A percentile compares a stretch with the other conserved stretches of the same genome.
phyloP scores from a whole-genome alignment of 306 rosid species.

The Castanea crenata region DNA sequence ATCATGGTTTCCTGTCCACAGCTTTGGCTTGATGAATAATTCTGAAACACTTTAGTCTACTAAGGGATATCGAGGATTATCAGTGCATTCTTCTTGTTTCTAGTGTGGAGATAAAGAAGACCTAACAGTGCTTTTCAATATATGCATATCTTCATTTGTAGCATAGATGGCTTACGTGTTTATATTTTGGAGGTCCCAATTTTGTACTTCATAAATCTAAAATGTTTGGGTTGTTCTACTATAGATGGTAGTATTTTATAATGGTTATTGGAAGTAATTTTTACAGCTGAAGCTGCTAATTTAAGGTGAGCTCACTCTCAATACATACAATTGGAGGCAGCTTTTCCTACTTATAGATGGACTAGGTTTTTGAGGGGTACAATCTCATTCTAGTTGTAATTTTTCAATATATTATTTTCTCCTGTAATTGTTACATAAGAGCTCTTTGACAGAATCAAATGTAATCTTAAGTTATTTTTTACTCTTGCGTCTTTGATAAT shows the following conservation, averaged over 20 bases:
- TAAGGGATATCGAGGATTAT: neutral
- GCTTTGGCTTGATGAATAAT: neutral
- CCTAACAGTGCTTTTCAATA: neutral
- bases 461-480: neutral
- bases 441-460: neutral
- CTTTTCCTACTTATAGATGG: neutral
- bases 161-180: neutral
- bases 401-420: neutral
- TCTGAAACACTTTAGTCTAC: neutral
- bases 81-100: neutral
- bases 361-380: neutral
- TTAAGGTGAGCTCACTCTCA: neutral
- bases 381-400: neutral
- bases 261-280: neutral
- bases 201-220: neutral
- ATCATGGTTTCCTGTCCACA: neutral
- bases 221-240: neutral
- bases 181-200: neutral
- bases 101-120: neutral
- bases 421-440: neutral
- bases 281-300: neutral
- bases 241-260: neutral
- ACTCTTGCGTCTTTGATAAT: neutral
- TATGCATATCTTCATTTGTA: neutral
- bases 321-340: neutral